A percentile compares a stretch with the other conserved stretches of the same genome.
These are phyloP conservation scores for Albizia julibrissin DNA, from an alignment of 306 rosid species.

Conservation along the genomic window DNA sequence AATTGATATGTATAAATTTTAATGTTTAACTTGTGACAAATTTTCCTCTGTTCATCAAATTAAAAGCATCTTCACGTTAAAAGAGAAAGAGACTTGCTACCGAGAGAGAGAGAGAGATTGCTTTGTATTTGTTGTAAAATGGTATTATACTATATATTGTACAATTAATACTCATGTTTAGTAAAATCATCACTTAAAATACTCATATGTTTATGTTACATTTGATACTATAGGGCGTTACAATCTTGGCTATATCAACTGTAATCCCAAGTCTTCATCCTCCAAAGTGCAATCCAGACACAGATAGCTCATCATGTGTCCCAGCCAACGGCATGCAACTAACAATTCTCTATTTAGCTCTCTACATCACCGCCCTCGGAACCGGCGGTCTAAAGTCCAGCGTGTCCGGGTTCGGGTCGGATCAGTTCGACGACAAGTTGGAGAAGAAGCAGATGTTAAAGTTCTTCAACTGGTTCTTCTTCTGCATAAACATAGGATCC, in stretches of 20 bases:
- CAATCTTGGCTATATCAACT: conserved; percentile 79
- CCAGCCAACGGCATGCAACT: conserved; percentile 59
- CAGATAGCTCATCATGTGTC: conserved; percentile 34
- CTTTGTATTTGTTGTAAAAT: too few species aligned
- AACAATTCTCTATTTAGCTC: conserved; percentile 55
- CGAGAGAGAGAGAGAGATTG: too few species aligned
- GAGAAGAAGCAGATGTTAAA: conserved; percentile 59
- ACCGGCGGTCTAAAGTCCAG: conserved; percentile 85
- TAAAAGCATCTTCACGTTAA: background rate
- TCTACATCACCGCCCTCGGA: conserved; percentile 76
- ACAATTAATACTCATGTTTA: too few species aligned
- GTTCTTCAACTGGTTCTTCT: conserved; percentile 94
- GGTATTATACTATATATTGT: background rate
- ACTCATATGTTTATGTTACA: background rate
- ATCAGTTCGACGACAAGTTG: conserved; percentile 71
- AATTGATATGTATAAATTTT: background rate
- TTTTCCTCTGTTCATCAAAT: too few species aligned
- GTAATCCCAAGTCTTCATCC: conserved; percentile 79
- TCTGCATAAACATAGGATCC: conserved; percentile 83
- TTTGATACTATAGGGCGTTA: conserved; percentile 59
- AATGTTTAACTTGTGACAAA: background rate
- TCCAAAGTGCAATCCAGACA: conserved; percentile 50
- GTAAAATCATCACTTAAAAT: too few species aligned
- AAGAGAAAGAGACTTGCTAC: background rate
- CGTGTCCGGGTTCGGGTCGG: conserved; percentile 86